phyloP scores from a whole-genome alignment of 2,329 filamentous ascomycete genomes.

The Penicillium hordei region DNA sequence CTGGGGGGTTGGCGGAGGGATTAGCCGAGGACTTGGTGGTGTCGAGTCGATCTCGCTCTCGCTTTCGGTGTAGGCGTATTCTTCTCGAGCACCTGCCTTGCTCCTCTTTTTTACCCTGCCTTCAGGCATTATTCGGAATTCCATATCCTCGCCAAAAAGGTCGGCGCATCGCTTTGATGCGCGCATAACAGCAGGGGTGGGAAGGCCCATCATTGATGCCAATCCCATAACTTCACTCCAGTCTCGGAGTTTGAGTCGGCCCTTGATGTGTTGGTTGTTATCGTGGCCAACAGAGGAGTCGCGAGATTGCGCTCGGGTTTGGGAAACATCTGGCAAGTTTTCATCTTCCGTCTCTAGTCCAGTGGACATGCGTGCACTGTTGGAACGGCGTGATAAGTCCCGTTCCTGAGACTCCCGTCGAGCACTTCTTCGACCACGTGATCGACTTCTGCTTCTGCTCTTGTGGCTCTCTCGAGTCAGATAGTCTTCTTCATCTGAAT shows the following conservation, averaged over 20 bases:
- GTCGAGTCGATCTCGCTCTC: constrained; percentile 25
- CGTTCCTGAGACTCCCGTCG: constrained; percentile 17
- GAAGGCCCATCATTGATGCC: constrained; percentile 72
- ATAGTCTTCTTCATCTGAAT: constrained; percentile 26
- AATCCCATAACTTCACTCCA: constrained; percentile 84
- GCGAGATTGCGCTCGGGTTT: constrained; percentile 16
- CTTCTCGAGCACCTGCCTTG: constrained; percentile 15
- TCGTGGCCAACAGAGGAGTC: constrained; percentile 3
- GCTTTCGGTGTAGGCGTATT: constrained; percentile 26
- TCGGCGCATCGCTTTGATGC: constrained; percentile 71
- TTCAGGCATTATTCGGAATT: constrained; percentile 58
- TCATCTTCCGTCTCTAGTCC: constrained; percentile 4
- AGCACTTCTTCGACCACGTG: constrained; percentile 27
- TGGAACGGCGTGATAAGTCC: constrained; percentile 9
- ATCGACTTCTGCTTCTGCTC: constrained; percentile 21
- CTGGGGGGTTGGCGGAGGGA: not conserved
- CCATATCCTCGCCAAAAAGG: constrained; percentile 73
- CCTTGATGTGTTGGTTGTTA: constrained; percentile 10
- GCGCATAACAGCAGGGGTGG: constrained; percentile 63
- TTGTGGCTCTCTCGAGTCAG: constrained; percentile 9
- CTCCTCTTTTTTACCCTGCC: constrained; percentile 21
- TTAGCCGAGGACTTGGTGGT: not conserved
- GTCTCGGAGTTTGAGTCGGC: constrained; percentile 56
- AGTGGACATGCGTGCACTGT: constrained; percentile 10
- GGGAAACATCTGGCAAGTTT: constrained; percentile 12